Base-by-base conservation (phyloP, 1,284 basidiomycete species). In the Ustilago tritici region DNA sequence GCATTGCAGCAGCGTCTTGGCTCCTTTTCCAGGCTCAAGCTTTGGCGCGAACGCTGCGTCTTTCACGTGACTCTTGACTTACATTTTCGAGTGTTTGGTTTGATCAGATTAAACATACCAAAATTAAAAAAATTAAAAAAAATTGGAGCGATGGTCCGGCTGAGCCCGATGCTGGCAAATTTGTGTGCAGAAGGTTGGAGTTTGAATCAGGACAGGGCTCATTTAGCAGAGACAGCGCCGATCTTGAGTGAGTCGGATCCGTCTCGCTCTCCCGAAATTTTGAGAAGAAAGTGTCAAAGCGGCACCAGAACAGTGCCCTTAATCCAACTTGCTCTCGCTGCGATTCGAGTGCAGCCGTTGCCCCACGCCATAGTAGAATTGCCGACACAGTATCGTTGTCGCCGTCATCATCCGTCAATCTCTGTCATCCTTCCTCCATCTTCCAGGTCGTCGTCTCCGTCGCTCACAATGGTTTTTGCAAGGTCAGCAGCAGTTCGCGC, bases 401-500 rank as follows among this genome's bases (percentile, higher is more conserved):
- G 52, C 40, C 46, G 49, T 43, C 55, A 38, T 10, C 34, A 9
- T 38, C 31, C 41, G 15, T 41, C 36, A n/a, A 15, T 36, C 38
- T 40, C 32, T n/a, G 4, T 43, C 54, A n/a, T 11, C 12, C n/a
- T 17, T 57, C n/a, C 12, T 57, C 31, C 28, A 17, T 32, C 46
- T 14, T 11, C 17, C 40, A 15, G 11, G 40, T 41, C 14, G 11
- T 41, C 46, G 46, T 49, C 17, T 49, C 28, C 23, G 12, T 28
- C 32, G 9, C 34, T 55, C 53, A 65, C 32, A 57, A 67, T 67
- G 63, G 41, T 59, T 23, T 68, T 73, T 36, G 70, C 70, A 61
- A 68, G 70, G 58, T 68, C 70, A 61, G 38, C 70, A 65, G 58
- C 70, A 58, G 6, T 65, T 14, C 70, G 70, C 58, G 41, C 70